phyloP scores from a whole-genome alignment of 352 stramenopile species.

The Hyaloperonospora brassicae region DNA sequence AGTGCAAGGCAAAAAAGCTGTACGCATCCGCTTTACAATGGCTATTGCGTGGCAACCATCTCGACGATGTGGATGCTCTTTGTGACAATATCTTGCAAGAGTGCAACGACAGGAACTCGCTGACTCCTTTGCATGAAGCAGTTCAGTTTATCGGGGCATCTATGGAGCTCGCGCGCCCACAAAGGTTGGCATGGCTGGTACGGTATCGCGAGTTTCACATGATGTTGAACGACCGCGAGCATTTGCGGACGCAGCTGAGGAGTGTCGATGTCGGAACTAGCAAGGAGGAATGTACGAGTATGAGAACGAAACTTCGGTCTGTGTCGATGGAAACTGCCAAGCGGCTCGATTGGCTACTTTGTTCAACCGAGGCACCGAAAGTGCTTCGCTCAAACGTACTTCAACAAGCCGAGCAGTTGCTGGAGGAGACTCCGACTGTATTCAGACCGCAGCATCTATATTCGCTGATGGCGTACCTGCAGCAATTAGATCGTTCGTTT shows the following conservation, averaged over 20 bases:
- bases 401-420: conserved; percentile 38
- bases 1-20: conserved; percentile 30
- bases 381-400: conserved; percentile 39
- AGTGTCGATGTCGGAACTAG: conserved; percentile 12
- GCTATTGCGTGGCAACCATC: conserved; percentile 48
- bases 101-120: conserved; percentile 29
- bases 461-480: conserved; percentile 51
- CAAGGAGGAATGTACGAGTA: conserved; percentile 18
- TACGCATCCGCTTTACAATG: conserved; percentile 56
- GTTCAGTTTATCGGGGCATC: conserved; percentile 62
- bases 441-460: conserved; percentile 52
- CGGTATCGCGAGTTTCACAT: conserved; percentile 63
- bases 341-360: conserved; percentile 46
- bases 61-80: conserved; percentile 48
- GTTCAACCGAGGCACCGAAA: conserved; percentile 33
- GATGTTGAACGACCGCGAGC: conserved; percentile 54
- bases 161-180: conserved; percentile 34
- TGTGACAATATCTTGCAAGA: conserved; percentile 49
- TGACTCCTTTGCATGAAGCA: conserved; percentile 49
- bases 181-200: conserved; percentile 52
- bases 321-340: conserved; percentile 60
- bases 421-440: conserved; percentile 40
- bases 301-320: conserved; percentile 41
- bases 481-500: conserved; percentile 61
- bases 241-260: conserved; percentile 29